phyloP scores from a whole-genome alignment of 306 rosid genomes.

The Casuarina equisetifolia region DNA sequence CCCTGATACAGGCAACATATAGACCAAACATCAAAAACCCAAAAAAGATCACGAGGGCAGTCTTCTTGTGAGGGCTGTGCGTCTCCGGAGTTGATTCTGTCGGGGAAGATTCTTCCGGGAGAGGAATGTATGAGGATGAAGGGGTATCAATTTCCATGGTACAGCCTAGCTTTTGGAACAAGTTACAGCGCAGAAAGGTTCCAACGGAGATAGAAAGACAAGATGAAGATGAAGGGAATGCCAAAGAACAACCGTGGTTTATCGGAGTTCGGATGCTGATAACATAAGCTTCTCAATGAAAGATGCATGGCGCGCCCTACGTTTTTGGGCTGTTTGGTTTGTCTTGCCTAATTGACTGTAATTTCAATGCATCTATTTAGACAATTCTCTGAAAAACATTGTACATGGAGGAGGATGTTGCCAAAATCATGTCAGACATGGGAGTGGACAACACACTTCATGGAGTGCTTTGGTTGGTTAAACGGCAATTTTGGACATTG shows the following conservation, averaged over 20 bases:
- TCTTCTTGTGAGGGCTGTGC: slow-evolving; percentile 16
- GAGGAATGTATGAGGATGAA: slow-evolving; percentile 38
- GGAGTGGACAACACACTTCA: too few species aligned
- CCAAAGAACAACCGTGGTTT: too few species aligned
- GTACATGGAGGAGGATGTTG: not conserved
- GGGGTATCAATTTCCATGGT: slow-evolving; percentile 2
- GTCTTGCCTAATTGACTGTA: too few species aligned
- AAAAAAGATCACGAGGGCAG: slow-evolving; percentile 22
- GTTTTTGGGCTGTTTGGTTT: too few species aligned
- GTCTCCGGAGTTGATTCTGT: not conserved
- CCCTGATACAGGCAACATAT: slow-evolving; percentile 34
- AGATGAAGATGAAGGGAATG: not conserved
- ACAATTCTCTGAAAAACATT: too few species aligned
- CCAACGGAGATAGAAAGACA: not conserved
- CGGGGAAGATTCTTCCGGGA: slow-evolving; percentile 29
- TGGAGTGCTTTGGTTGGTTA: too few species aligned
- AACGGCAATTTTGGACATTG: too few species aligned
- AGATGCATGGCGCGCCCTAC: too few species aligned
- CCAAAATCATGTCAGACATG: not conserved
- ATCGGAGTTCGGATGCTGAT: too few species aligned
- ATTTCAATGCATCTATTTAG: not conserved
- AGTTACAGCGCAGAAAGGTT: not conserved
- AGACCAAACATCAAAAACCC: slow-evolving; percentile 44
- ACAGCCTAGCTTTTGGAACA: too few species aligned
- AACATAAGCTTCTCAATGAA: too few species aligned